A percentile compares a stretch with the other conserved stretches of the same genome.
Conservation (phyloP, 2,329 filamentous ascomycete genomes). For the Cercospora sesami region DNA sequence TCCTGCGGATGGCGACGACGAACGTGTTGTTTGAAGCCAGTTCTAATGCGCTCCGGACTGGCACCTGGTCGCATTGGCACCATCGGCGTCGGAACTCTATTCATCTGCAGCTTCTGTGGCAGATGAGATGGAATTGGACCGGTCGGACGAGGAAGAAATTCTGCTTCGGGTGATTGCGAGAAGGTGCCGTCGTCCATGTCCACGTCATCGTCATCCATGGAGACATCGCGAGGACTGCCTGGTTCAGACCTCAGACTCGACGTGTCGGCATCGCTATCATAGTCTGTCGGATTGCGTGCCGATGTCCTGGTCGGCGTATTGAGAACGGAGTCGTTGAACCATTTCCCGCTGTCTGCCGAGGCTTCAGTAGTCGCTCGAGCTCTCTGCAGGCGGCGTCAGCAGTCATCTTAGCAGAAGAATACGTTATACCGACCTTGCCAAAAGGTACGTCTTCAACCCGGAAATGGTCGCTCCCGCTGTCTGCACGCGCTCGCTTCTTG, state of each 20-base stretch:
- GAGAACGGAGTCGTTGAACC: conserved; percentile 35
- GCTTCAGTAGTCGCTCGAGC: conserved; percentile 25
- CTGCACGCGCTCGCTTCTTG: conserved; percentile 25
- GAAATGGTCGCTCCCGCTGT: conserved; percentile 19
- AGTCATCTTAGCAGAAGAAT: neutral
- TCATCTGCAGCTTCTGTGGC: conserved; percentile 27
- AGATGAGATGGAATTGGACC: conserved; percentile 21
- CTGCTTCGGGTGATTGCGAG: conserved; percentile 28
- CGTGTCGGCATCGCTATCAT: conserved; percentile 37
- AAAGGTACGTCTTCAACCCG: conserved; percentile 14
- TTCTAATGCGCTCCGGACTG: conserved; percentile 26
- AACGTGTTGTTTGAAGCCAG: conserved; percentile 30
- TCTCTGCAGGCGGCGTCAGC: conserved; percentile 22
- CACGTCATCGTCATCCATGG: conserved; percentile 33
- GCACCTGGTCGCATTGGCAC: conserved; percentile 27
- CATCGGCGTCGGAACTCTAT: conserved; percentile 33
- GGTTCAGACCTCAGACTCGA: conserved; percentile 38
- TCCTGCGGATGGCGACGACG: conserved; percentile 38
- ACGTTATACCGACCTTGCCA: conserved; percentile 21
- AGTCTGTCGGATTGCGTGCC: conserved; percentile 28
- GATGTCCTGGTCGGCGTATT: conserved; percentile 28
- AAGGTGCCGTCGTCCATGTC: conserved; percentile 28
- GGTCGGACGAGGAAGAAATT: conserved; percentile 13
- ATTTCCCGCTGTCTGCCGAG: conserved; percentile 21
- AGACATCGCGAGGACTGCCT: conserved; percentile 35